phyloP scores from a whole-genome alignment of 352 stramenopile genomes.

The Phytopythium ostracodes region DNA sequence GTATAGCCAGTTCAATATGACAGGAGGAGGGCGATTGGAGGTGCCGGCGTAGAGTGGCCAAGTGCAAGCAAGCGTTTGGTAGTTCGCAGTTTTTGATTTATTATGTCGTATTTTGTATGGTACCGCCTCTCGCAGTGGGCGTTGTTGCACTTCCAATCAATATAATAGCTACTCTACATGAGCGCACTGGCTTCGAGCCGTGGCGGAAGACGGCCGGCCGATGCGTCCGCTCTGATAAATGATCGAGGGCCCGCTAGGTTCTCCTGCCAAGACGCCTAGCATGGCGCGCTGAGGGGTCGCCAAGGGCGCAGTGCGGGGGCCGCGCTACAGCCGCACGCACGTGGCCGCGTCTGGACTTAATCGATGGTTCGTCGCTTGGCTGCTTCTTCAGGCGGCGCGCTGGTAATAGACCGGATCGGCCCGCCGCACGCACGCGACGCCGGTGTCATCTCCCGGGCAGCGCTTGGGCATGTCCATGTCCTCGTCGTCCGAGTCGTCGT shows the following conservation, averaged over 20 bases:
- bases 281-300: too few species aligned
- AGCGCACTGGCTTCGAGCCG: neutral
- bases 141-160: neutral
- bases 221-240: neutral
- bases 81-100: neutral
- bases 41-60: neutral
- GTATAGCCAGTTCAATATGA: too few species aligned
- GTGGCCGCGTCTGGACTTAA: too few species aligned
- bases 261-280: too few species aligned
- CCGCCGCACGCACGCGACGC: neutral
- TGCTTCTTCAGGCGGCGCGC: neutral
- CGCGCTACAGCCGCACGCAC: too few species aligned
- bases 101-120: neutral
- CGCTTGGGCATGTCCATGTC: slow-evolving; percentile 11
- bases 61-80: too few species aligned
- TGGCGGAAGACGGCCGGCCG: neutral
- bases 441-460: neutral
- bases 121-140: neutral
- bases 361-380: neutral
- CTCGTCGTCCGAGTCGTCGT: slow-evolving; percentile 12
- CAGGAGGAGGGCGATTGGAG: too few species aligned
- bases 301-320: too few species aligned
- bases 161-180: slow-evolving; percentile 3
- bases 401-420: neutral
- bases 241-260: neutral